Evolutionary conservation across 139 green algal species (phyloP).

Genomic region (Tetradesmus obliquus): DNA sequence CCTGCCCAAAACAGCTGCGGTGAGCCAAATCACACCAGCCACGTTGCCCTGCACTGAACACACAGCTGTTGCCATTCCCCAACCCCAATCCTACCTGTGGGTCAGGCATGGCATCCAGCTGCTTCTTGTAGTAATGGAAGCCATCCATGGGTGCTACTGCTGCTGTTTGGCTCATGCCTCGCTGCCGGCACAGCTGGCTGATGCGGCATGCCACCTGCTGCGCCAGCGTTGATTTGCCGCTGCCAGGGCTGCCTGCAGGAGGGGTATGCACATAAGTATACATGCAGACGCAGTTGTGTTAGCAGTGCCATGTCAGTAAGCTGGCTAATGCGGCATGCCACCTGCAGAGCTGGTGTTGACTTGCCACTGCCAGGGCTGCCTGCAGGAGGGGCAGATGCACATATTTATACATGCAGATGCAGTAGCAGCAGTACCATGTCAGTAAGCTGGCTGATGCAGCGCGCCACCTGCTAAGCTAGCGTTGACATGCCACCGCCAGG

Average conservation of each 20-base stretch:
- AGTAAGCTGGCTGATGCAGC: neutral
- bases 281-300: neutral
- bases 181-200: conserved; percentile 49
- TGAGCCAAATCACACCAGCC: too few relatives aligned
- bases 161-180: neutral
- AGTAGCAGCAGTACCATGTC: neutral
- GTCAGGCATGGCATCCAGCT: conserved; percentile 87
- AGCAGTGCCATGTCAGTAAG: neutral
- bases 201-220: conserved; percentile 59
- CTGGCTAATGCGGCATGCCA: too few relatives aligned
- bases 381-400: too few relatives aligned
- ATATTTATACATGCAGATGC: too few relatives aligned
- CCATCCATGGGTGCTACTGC: conserved; percentile 71
- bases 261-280: neutral
- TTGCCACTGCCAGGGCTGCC: too few relatives aligned
- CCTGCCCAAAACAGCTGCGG: too few relatives aligned
- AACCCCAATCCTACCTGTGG: conserved; percentile 50
- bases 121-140: conserved; percentile 84
- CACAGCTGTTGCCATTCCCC: neutral
- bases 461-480: too few relatives aligned
- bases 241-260: conserved; percentile 22
- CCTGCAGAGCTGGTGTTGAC: too few relatives aligned
- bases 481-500: too few relatives aligned
- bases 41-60: neutral
- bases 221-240: conserved; percentile 85